Evolutionary conservation across 2,329 filamentous ascomycete genomes (phyloP), one percentile per base, ranked within the genome.

Genomic region (Dryadomyces quercivorus): DNA sequence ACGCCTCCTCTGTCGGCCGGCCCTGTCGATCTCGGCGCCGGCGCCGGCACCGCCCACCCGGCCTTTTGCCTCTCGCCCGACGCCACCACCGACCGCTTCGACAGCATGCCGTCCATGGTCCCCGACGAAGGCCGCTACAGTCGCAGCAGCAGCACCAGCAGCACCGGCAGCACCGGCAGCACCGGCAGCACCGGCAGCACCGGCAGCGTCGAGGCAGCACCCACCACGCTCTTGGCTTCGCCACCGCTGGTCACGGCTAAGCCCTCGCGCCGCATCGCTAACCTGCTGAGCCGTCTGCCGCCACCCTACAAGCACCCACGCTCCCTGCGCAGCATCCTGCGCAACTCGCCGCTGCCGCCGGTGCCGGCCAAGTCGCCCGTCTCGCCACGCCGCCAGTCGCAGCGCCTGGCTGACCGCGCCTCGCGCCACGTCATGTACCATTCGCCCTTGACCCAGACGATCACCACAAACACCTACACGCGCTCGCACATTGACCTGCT

Each of bases 401-500:
- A 72, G 31, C 75, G 78, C 13, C 66, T 81, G 16, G 72, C 76
- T 46, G 77, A 80, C 60, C 76, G 74, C 59, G 75, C 75, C 1
- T 71, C 74, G 13, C 74, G 77, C 57, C 74, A 75, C 51, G 81
- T 85, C 2, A 77, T 76, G 45, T 85, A 84, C 63, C 76, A 82
- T 62, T 80, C 75, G 58, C 81, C 81, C 0, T 66, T 85, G 40
- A 80, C 77, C 16, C 78, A 83, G 64, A 82, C 80, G 22, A 85
- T 85, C 61, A 77, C 72, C 16, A 85, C 78, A 9, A 79, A 78
- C 64, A 77, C 71, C 62, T 85, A 84, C 64, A 76, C 74, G 31
- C 78, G 72, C 55, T 83, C 80, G 1, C 81, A 84, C 63, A 79
- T 84, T 56, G 81, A 85, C 61, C 70, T 84, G 38, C 72, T 85